phyloP scores from a whole-genome alignment of 2,329 filamentous ascomycete genomes.

The Pestalotiopsis sp. region DNA sequence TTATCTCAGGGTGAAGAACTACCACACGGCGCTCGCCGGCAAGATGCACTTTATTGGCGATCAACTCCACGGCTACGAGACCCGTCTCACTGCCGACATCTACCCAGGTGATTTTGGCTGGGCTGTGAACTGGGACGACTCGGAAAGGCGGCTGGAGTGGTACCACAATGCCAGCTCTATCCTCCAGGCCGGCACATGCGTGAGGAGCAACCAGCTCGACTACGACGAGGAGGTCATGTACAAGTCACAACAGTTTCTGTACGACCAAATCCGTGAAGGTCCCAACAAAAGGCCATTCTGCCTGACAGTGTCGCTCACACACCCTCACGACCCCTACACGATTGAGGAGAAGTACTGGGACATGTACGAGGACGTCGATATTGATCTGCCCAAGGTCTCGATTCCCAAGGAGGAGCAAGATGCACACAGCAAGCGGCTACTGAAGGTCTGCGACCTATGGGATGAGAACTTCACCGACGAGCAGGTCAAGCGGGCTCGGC shows the following conservation, averaged over 20 bases:
- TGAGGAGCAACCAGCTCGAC: constrained; percentile 92
- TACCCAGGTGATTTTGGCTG: constrained; percentile 94
- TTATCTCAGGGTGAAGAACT: constrained; percentile 82
- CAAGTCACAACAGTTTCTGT: constrained; percentile 85
- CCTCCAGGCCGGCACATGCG: constrained; percentile 83
- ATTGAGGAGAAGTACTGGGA: constrained; percentile 96
- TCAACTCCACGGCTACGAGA: constrained; percentile 92
- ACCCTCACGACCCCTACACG: constrained; percentile 93
- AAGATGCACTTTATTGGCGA: constrained; percentile 99
- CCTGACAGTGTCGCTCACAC: constrained; percentile 88
- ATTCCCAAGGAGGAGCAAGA: constrained; percentile 84
- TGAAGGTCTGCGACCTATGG: constrained; percentile 87
- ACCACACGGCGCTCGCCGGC: constrained; percentile 87
- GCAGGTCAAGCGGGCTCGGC: constrained; percentile 81
- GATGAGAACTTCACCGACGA: constrained; percentile 82
- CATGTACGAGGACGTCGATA: constrained; percentile 85
- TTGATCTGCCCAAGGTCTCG: constrained; percentile 76
- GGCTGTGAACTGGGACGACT: constrained; percentile 95
- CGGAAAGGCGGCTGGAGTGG: constrained; percentile 85
- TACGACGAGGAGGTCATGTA: constrained; percentile 97
- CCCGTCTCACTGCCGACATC: constrained; percentile 90
- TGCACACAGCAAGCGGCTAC: constrained; percentile 81
- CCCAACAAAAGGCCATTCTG: constrained; percentile 77
- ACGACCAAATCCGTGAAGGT: constrained; percentile 85
- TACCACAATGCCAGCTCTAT: constrained; percentile 97